These are phyloP conservation scores for Geranomyces michiganensis DNA, from an alignment of 192 early-diverging fungal species.

Conservation along the genomic window DNA sequence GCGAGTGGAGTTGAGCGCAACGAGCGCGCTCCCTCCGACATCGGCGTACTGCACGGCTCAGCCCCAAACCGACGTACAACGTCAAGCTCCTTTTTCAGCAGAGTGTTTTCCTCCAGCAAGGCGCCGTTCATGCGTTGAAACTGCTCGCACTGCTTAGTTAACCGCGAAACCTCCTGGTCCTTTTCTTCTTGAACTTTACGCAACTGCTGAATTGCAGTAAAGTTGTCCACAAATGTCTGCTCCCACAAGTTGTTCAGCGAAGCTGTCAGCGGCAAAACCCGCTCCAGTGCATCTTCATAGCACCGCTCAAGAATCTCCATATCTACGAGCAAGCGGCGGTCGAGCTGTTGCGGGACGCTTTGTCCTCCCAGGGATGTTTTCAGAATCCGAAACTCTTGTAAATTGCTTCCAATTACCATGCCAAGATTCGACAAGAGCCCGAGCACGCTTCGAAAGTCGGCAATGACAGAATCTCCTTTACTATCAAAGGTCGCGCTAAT, in stretches of 20 bases:
- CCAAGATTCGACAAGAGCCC: conserved; percentile 11
- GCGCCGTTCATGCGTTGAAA: conserved; percentile 23
- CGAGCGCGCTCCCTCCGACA: conserved; percentile 14
- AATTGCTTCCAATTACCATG: conserved; percentile 21
- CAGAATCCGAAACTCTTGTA: conserved; percentile 22
- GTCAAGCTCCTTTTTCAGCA: conserved; percentile 16
- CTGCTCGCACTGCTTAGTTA: conserved; percentile 26
- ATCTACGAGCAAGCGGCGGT: conserved; percentile 7
- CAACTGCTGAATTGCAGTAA: conserved; percentile 11
- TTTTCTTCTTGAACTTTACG: conserved; percentile 3
- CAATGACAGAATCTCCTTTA: not conserved
- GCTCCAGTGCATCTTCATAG: conserved; percentile 24
- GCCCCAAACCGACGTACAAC: not conserved
- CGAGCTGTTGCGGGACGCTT: not conserved
- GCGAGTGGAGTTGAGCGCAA: conserved; percentile 1
- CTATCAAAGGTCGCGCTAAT: not conserved
- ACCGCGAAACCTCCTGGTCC: not conserved
- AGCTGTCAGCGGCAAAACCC: conserved; percentile 5
- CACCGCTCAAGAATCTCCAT: conserved; percentile 16
- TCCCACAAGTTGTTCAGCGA: conserved; percentile 15
- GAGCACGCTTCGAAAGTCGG: conserved; percentile 12
- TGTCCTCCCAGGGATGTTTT: not conserved
- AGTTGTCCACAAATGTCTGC: conserved; percentile 12
- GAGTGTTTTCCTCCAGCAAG: conserved; percentile 28
- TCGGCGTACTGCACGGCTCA: conserved; percentile 11